Evolutionary conservation across 1,139 yeast species (phyloP).

Genomic region (Suhomyces wounanorum): DNA sequence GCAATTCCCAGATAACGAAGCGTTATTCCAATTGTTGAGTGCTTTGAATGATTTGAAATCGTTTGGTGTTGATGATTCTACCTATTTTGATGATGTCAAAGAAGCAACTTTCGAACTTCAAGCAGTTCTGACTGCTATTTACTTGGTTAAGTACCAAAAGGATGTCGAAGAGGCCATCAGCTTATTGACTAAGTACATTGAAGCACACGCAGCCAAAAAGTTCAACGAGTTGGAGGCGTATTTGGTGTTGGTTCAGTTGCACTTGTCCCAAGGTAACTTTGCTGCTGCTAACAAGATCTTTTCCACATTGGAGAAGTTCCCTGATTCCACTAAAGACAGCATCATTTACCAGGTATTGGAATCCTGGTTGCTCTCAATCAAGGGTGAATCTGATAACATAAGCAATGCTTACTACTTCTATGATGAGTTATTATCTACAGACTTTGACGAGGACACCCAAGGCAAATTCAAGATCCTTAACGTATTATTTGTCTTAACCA

Average conservation of each 20-base stretch:
- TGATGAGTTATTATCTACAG: constrained; percentile 64
- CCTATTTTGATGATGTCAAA: constrained; percentile 39
- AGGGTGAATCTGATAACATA: constrained; percentile 58
- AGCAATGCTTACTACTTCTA: constrained; percentile 69
- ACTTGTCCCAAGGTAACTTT: constrained; percentile 43
- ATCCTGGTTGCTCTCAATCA: constrained; percentile 58
- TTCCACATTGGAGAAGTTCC: constrained; percentile 42
- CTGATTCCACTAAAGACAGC: constrained; percentile 55
- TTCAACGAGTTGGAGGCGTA: constrained; percentile 46
- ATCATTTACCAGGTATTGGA: constrained; percentile 69
- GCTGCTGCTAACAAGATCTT: constrained; percentile 40
- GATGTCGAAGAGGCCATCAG: constrained; percentile 44
- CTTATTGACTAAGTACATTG: constrained; percentile 26
- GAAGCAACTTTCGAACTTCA: constrained; percentile 35
- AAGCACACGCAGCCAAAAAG: constrained; percentile 16
- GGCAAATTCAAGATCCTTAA: constrained; percentile 42
- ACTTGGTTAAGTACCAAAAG: constrained; percentile 41
- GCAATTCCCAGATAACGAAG: constrained; percentile 41
- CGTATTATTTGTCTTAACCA: constrained; percentile 43
- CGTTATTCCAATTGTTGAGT: constrained; percentile 40
- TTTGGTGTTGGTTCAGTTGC: constrained; percentile 45
- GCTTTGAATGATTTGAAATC: constrained; percentile 47
- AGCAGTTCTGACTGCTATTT: constrained; percentile 46
- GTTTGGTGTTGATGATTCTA: constrained; percentile 37
- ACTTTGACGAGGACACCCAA: constrained; percentile 39